phyloP scores from a whole-genome alignment of 2,329 filamentous ascomycete genomes.

The Colletotrichum horii region DNA sequence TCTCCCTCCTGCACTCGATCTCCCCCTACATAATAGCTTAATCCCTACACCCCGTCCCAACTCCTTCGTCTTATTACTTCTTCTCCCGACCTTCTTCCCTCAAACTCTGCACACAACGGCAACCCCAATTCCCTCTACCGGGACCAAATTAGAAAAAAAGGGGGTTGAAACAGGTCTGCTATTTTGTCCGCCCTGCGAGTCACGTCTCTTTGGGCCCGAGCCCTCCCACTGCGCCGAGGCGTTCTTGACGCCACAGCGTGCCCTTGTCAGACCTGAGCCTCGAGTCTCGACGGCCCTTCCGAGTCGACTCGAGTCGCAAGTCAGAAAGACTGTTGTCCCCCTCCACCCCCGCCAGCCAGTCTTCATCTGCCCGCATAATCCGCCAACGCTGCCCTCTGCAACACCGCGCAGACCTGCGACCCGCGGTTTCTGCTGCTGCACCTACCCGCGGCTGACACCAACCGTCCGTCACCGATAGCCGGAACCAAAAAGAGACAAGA shows the following conservation, averaged over 20 bases:
- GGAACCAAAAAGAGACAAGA: neutral
- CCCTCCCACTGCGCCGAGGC: conserved; percentile 23
- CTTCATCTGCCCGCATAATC: conserved; percentile 12
- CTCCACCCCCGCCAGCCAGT: neutral
- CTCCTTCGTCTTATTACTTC: conserved; percentile 7
- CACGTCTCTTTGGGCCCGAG: conserved; percentile 21
- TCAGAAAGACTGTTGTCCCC: neutral
- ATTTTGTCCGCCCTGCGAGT: conserved; percentile 26
- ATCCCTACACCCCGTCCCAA: conserved; percentile 18
- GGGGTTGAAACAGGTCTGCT: conserved; percentile 21
- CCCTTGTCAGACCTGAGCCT: conserved; percentile 12
- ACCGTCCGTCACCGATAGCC: conserved; percentile 6
- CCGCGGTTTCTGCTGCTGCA: neutral
- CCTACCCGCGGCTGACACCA: conserved; percentile 11
- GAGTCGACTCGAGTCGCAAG: conserved; percentile 16
- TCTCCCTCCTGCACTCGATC: neutral
- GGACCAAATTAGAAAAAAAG: conserved; percentile 12
- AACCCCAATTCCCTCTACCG: neutral
- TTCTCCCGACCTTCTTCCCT: neutral
- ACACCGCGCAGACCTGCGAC: neutral
- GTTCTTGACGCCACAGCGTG: conserved; percentile 25
- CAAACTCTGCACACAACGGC: neutral
- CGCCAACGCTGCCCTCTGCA: neutral
- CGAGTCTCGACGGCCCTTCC: conserved; percentile 9
- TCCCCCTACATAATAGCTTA: conserved; percentile 20